Conservation (phyloP, 2,329 filamentous ascomycete genomes). For the Phaeosphaeriaceae sp. region DNA sequence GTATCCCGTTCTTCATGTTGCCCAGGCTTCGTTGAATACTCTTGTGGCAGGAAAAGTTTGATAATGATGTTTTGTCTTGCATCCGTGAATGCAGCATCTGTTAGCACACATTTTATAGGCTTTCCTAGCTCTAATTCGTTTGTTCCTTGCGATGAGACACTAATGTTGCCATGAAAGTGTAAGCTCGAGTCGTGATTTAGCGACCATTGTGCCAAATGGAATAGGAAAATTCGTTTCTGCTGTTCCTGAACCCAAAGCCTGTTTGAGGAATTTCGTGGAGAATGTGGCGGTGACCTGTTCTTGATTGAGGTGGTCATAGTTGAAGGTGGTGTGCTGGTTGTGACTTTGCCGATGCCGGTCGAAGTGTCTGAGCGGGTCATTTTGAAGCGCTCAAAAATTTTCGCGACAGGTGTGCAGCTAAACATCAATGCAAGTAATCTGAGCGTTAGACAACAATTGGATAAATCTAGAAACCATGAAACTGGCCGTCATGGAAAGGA, state of each 20-base stretch:
- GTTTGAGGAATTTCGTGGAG: constrained; percentile 21
- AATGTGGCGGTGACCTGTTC: constrained; percentile 8
- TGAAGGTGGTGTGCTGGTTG: constrained; percentile 5
- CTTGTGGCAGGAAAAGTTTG: constrained; percentile 33
- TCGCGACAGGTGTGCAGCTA: not conserved
- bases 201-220: constrained; percentile 35
- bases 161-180: constrained; percentile 39
- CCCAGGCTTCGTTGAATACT: not conserved
- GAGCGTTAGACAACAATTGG: not conserved
- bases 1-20: not conserved
- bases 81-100: constrained; percentile 16
- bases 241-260: constrained; percentile 22
- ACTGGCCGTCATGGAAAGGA: not conserved
- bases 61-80: constrained; percentile 28
- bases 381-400: constrained; percentile 8
- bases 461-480: not conserved
- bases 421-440: not conserved
- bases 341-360: constrained; percentile 1
- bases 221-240: constrained; percentile 27
- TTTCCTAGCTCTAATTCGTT: constrained; percentile 30
- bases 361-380: constrained; percentile 13
- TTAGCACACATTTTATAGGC: constrained; percentile 36
- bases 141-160: constrained; percentile 15
- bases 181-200: constrained; percentile 35
- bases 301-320: constrained; percentile 5